Conservation (phyloP, 306 rosid genomes). For the Cajanus cajan region DNA sequence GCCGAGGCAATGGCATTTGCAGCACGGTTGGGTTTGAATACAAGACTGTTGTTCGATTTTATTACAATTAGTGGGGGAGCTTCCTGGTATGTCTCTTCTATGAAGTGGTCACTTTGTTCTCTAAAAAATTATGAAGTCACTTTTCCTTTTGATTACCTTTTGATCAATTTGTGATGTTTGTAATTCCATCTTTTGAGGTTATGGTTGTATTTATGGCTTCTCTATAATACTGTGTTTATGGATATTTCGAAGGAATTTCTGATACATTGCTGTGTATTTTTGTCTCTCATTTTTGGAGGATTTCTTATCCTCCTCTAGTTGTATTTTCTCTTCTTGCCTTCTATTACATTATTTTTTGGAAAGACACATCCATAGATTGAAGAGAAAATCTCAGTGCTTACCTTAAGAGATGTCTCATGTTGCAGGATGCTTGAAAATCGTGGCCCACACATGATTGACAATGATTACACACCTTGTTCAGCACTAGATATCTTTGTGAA, state of each 20-base stretch:
- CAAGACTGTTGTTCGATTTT: constrained; percentile 71
- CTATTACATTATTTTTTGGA: not conserved
- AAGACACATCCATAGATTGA: constrained; percentile 8
- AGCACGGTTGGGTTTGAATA: constrained; percentile 83
- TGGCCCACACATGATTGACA: constrained; percentile 89
- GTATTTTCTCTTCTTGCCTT: not conserved
- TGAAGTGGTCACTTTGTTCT: constrained; percentile 4
- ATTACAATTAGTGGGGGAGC: constrained; percentile 74
- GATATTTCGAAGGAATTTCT: constrained; percentile 13
- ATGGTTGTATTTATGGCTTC: constrained; percentile 14
- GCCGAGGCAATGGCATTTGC: constrained; percentile 98
- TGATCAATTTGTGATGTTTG: not conserved
- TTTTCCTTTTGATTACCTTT: not conserved
- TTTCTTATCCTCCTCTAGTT: not conserved
- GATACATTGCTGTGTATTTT: constrained; percentile 2
- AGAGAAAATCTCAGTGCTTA: constrained; percentile 10
- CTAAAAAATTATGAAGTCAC: not conserved
- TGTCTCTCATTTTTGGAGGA: not conserved
- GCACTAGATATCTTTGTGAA: constrained; percentile 97
- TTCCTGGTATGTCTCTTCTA: constrained; percentile 67
- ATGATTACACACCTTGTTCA: constrained; percentile 91
- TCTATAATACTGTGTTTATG: constrained; percentile 2
- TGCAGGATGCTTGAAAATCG: constrained; percentile 95
- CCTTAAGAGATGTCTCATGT: constrained; percentile 22
- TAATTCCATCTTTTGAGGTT: not conserved